Evolutionary conservation across 2,329 filamentous ascomycete genomes (phyloP), one percentile per base, ranked within the genome.

Genomic region (Verticillium nubilum): DNA sequence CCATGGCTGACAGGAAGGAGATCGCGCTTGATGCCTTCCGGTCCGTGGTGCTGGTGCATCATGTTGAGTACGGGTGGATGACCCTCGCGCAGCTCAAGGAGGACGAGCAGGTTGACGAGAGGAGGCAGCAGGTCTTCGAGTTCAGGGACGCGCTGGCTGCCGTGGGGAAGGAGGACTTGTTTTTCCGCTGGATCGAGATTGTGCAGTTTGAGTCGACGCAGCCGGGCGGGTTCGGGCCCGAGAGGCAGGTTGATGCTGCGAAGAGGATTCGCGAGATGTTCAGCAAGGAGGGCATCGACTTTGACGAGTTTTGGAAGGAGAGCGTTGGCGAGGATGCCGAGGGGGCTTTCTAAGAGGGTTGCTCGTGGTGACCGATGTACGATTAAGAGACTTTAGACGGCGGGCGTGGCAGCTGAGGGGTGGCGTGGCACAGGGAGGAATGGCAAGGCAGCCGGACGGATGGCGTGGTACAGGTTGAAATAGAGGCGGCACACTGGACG

Each of bases 181-280:
- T 97, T 76, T 97, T 90, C 76, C 86, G 89, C 59, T 97, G 92
- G 92, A 90, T 97, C 55, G 93, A 97, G 77, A 83, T 96, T 69
- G 87, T 97, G 56, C 92, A 97, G 75, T 96, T 86, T 68, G 92
- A 97, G 75, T 88, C 90, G 50, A 88, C 86, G 35, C 83, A 84
- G 65, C 90, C 92, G 0, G 91, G 88, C 19, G 91, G 90, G 0
- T 96, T 96, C 69, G 90, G 88, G 1, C 77, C 81, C 0, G 89
- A 92, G 69, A 83, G 86, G 68, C 92, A 96, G 74, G 79, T 84
- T 59, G 83, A 80, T 52, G 88, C 90, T 1, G 91, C 91, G 60
- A 77, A 85, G 63, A 87, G 92, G 74, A 90, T 93, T 56, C 85
- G 88, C 67, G 83, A 86, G 42, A 78, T 95, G 70, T 96, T 97